Evolutionary conservation across 768 basidiomycete species (phyloP), one percentile per base, ranked within the genome.

Genomic region (Rhodotorula babjevae): DNA sequence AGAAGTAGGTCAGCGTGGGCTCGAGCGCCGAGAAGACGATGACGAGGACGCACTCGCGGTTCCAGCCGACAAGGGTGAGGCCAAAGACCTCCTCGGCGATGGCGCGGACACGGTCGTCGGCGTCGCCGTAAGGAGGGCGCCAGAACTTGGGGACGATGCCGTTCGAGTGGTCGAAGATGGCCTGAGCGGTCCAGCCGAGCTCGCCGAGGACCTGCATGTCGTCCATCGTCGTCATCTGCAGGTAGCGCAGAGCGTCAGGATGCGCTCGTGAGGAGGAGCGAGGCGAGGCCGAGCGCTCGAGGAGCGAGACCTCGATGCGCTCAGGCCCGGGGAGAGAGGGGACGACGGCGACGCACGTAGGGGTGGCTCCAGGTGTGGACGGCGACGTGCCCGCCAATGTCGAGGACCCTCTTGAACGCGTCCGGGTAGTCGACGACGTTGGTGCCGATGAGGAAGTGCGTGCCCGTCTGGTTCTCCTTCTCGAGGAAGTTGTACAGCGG

Each of bases 11-110:
- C 27, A 50, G 42, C 53, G 14, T 16, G 47, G 57, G 27, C 36
- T 15, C 47, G 42, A 10, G 50, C 57, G 14, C 3, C 18, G 42
- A 53, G 52, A 42, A 40, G 55, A 0, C 68, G 33, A 47, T 60
- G 68, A 62, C 65, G 44, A 46, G 44, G 14, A 46, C 44, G 12
- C 67, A 73, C 72, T 94, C 93, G 70, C 88, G 86, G 81, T 95
- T 93, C 94, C 94, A 97, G n/a, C 23, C 63, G 15, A 57, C 56
- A 11, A 53, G 49, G 3, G 49, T 62, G 74, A 97, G 81, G 36
- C 90, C 92, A 79, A 96, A 93, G 46, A 93, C 88, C 79, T 91
- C 87, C 79, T 85, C 84, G 36, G 93, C 94, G 77, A 98, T 91
- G 8, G 92, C 88, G 50, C 86, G 84, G 46, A 95, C 90, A 61